Conservation (phyloP, 805 yeast species). For the Cyberlindnera lachancei region DNA sequence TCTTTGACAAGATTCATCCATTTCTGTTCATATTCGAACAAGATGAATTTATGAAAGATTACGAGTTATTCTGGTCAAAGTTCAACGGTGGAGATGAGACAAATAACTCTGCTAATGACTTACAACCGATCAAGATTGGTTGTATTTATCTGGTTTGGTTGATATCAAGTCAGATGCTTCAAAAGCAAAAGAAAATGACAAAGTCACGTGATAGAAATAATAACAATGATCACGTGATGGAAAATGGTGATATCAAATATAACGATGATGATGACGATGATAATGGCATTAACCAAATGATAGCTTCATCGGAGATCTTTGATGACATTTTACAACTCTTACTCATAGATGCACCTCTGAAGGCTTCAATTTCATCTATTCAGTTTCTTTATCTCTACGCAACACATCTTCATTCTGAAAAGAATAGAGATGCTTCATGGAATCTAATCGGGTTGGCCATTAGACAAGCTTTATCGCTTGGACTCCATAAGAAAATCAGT, state of each 20-base stretch:
- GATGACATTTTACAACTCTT: constrained; percentile 36
- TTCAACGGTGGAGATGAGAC: constrained; percentile 1
- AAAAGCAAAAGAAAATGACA: no score
- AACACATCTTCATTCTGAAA: constrained; percentile 35
- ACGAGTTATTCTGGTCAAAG: constrained; percentile 31
- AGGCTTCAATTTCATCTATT: constrained; percentile 38
- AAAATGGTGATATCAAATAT: not conserved
- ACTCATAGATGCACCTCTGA: constrained; percentile 35
- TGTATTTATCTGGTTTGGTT: constrained; percentile 40
- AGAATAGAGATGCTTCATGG: constrained; percentile 42
- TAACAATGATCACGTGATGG: constrained; percentile 17
- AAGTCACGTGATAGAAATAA: no score
- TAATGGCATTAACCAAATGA: no score
- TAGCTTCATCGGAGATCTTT: no score
- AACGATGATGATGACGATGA: no score
- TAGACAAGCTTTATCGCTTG: constrained; percentile 41
- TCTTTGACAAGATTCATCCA: constrained; percentile 37
- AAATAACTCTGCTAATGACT: constrained; percentile 8
- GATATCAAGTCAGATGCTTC: constrained; percentile 16
- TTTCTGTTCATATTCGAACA: constrained; percentile 35
- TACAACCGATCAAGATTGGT: no score
- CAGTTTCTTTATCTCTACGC: constrained; percentile 35
- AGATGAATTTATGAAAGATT: constrained; percentile 25
- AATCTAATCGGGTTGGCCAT: constrained; percentile 39
- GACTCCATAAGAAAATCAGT: constrained; percentile 34